These are phyloP conservation scores for Suillus plorans DNA, from an alignment of 768 basidiomycete species.

Conservation along the genomic window DNA sequence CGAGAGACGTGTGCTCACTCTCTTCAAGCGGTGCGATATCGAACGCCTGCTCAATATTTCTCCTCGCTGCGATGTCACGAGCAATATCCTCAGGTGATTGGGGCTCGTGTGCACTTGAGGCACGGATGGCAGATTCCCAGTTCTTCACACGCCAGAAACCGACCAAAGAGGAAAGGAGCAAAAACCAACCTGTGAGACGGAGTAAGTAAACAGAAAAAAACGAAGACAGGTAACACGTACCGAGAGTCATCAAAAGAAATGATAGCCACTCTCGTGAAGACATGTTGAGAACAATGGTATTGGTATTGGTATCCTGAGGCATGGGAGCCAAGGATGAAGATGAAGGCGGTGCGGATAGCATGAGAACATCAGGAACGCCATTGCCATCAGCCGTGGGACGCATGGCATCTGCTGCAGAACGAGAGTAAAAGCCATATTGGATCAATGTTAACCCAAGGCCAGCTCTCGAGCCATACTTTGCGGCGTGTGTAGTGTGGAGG, in stretches of 20 bases:
- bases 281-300: constrained; percentile 29
- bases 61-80: constrained; percentile 50
- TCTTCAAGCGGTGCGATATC: constrained; percentile 39
- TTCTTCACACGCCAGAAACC: constrained; percentile 84
- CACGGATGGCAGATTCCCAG: constrained; percentile 74
- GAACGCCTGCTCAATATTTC: constrained; percentile 52
- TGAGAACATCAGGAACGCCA: constrained; percentile 15
- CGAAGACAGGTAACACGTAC: constrained; percentile 29
- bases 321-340: constrained; percentile 15
- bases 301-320: constrained; percentile 12
- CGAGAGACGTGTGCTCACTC: constrained; percentile 22
- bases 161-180: constrained; percentile 79
- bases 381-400: constrained; percentile 20
- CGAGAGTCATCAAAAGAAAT: constrained; percentile 89
- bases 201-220: constrained; percentile 5
- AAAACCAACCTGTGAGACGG: constrained; percentile 74
- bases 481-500: constrained; percentile 88
- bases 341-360: constrained; percentile 24
- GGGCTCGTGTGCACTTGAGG: constrained; percentile 29
- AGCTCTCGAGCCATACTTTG: constrained; percentile 89
- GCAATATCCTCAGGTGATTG: constrained; percentile 43
- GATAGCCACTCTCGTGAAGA: constrained; percentile 85
- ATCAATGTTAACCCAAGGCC: constrained; percentile 96
- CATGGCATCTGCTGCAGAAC: constrained; percentile 34
- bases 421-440: constrained; percentile 84